Conservation (phyloP, 345 rosid species). For the Aquilaria sinensis region DNA sequence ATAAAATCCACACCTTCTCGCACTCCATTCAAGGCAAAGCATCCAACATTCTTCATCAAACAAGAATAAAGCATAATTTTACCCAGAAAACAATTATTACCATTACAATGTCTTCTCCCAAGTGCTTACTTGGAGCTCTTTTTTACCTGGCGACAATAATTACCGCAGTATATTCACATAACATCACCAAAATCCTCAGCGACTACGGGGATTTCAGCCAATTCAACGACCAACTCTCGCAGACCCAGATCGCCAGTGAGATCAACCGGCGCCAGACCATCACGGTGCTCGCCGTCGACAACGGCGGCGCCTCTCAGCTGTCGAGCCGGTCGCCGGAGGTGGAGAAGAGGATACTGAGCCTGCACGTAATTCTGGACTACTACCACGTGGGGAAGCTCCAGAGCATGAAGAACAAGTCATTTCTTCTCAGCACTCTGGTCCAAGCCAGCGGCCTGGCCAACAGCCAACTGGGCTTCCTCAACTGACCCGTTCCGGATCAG, state of each 20-base stretch:
- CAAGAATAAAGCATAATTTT: too few relatives aligned
- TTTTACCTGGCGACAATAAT: background rate
- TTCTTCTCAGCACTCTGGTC: slow-evolving; percentile 24
- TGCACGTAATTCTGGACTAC: slow-evolving; percentile 35
- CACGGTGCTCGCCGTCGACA: slow-evolving; percentile 33
- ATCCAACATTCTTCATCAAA: too few relatives aligned
- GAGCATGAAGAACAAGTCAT: slow-evolving; percentile 9
- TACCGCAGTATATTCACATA: slow-evolving; percentile 13
- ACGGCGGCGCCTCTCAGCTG: slow-evolving; percentile 13
- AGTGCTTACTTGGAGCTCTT: too few relatives aligned
- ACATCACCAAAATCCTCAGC: slow-evolving; percentile 29
- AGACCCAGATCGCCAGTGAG: slow-evolving; percentile 17
- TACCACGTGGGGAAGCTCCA: slow-evolving; percentile 16
- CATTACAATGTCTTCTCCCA: too few relatives aligned
- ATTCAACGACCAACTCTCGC: slow-evolving; percentile 20
- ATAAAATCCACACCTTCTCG: too few relatives aligned
- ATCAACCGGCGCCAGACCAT: slow-evolving; percentile 26
- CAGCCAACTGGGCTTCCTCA: slow-evolving; percentile 27
- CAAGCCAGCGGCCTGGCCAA: slow-evolving; percentile 27
- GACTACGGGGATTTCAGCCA: slow-evolving; percentile 24
- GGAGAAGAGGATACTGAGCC: slow-evolving; percentile 14
- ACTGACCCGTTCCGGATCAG: slow-evolving; percentile 10
- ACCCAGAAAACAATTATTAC: too few relatives aligned
- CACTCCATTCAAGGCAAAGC: too few relatives aligned
- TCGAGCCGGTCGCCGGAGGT: slow-evolving; percentile 7